Base-by-base conservation (phyloP, 1,284 basidiomycete species). In the Neolentinus lepideus region DNA sequence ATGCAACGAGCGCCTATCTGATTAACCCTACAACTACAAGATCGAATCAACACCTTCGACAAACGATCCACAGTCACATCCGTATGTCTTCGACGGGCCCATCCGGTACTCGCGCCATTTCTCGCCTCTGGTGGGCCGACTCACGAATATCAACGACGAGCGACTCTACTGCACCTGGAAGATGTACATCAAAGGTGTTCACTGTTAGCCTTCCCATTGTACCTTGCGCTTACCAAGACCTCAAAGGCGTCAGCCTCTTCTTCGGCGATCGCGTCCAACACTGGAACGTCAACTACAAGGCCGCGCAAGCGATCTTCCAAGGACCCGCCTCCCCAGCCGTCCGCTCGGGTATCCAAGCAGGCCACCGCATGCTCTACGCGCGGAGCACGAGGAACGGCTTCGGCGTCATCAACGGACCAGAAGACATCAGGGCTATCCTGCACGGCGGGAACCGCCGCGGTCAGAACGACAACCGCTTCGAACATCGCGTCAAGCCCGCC, bases 111-210 rank as follows among this genome's bases (percentile, higher is more conserved):
- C 85, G 2, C 73, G 78, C 8, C 86, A 90, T 64, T 79, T 73
- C 67, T 88, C 85, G 1, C 85, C 85, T 0, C 84, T 81, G 0
- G 74, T 87, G 48, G 87, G 85, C 25, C 71, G 69, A 2, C 66
- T 88, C 29, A 83, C 84, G 2, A 80, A 81, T 57, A 66, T 83
- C 54, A 77, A 82, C 64, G 79, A 83, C 57, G 75, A 75, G 0
- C 80, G 86, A 0, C 72, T 89, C n/a, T 90, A 89, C 67, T 84
- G 84, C 25, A 90, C 88, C 1, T 90, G 88, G 88, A 89, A 89
- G 66, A 76, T 89, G 59, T 85, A 81, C 64, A 72, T 90, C 66
- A 76, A 76, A 52, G 33, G 29, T 52, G 16, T 16, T 4, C 27
- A 4, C 26, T 24, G 3, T 12, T 35, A n/a, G 3, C 51, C 51